These are phyloP conservation scores for Alliaria petiolata DNA, from an alignment of 345 rosid genomes.

Conservation along the genomic window DNA sequence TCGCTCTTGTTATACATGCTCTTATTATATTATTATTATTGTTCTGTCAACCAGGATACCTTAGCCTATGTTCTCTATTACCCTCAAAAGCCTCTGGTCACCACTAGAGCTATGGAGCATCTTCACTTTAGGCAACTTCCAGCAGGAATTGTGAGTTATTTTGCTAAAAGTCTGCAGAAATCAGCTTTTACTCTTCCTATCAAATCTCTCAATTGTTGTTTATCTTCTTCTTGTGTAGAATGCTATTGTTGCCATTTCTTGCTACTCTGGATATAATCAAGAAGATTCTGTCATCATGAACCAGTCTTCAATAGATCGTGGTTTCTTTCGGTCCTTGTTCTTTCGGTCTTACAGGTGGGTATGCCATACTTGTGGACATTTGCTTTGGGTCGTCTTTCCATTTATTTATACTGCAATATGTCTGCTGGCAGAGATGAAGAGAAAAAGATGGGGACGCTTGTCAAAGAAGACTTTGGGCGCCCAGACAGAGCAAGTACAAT, in stretches of 20 bases:
- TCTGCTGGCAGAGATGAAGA: conserved; percentile 73
- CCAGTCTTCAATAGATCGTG: conserved; percentile 95
- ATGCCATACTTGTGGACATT: conserved; percentile 1
- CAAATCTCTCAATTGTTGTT: background rate
- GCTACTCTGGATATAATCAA: conserved; percentile 98
- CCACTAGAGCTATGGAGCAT: conserved; percentile 99
- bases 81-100: conserved; percentile 97
- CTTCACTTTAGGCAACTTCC: conserved; percentile 99
- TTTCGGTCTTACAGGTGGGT: conserved; percentile 87
- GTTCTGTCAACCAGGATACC: conserved; percentile 60
- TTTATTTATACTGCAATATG: background rate
- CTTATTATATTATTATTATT: background rate
- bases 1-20: background rate
- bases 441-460: conserved; percentile 98
- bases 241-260: conserved; percentile 94
- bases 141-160: conserved; percentile 84
- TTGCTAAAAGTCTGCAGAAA: background rate
- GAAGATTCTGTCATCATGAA: conserved; percentile 99
- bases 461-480: conserved; percentile 95
- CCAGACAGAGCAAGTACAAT: conserved; percentile 87
- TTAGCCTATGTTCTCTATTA: conserved; percentile 95
- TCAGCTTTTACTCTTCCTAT: background rate
- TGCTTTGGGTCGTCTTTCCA: background rate
- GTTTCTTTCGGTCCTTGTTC: conserved; percentile 90
- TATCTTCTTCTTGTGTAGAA: conserved; percentile 45